Evolutionary conservation across 2,329 filamentous ascomycete species (phyloP).

Genomic region (Camptophora hylomeconis): DNA sequence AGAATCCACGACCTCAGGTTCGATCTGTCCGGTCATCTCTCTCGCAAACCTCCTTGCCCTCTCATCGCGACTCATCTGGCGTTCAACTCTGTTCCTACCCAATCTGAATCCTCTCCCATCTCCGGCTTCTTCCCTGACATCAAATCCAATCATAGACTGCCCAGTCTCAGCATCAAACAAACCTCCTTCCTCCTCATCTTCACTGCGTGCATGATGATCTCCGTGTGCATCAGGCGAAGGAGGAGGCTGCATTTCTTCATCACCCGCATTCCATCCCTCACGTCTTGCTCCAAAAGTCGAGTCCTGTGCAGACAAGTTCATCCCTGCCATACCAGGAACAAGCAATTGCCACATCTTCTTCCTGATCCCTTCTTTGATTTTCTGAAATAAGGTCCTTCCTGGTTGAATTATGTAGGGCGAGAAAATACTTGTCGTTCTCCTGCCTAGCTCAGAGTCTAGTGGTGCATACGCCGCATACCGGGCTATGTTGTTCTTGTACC

Average conservation of each 20-base stretch:
- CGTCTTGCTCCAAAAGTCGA: too few species aligned
- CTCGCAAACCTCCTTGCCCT: conserved; percentile 4
- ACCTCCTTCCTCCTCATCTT: conserved; percentile 41
- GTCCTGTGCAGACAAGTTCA: too few species aligned
- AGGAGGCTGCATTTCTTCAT: conserved; percentile 9
- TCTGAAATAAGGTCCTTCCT: too few species aligned
- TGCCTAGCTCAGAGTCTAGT: conserved; percentile 30
- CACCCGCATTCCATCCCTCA: too few species aligned
- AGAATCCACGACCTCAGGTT: conserved; percentile 23
- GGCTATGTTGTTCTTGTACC: conserved; percentile 40
- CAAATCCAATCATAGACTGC: conserved; percentile 36
- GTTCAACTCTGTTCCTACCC: conserved; percentile 7
- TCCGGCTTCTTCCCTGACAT: conserved; percentile 37
- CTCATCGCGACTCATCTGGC: conserved; percentile 1
- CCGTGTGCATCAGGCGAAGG: conserved; percentile 4
- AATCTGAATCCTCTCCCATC: too few species aligned
- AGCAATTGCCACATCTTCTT: conserved; percentile 30
- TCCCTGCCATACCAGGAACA: conserved; percentile 14
- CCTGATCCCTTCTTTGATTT: conserved; percentile 24
- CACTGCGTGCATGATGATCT: conserved; percentile 28
- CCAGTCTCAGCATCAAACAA: conserved; percentile 58
- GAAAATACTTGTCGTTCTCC: conserved; percentile 38
- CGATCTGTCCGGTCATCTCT: not conserved
- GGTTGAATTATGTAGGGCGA: conserved; percentile 13
- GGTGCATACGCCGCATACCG: conserved; percentile 49